These are phyloP conservation scores for Calendula officinalis DNA, from an alignment of 129 eudicot genomes.

Conservation along the genomic window DNA sequence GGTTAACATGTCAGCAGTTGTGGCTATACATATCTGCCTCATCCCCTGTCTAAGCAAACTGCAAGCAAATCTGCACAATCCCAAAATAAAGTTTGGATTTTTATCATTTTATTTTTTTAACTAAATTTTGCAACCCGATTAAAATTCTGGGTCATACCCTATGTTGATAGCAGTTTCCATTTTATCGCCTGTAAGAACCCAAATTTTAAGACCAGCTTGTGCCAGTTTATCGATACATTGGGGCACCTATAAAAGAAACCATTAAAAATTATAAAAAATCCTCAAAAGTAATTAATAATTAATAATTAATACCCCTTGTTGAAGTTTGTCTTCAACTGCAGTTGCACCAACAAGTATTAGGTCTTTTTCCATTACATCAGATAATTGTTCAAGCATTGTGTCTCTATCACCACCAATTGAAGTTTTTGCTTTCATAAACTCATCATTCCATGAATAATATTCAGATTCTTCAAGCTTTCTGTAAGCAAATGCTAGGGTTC, in stretches of 20 bases:
- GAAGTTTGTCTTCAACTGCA: slow-evolving; percentile 92
- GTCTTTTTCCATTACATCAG: slow-evolving; percentile 78
- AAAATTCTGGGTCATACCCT: slow-evolving; percentile 48
- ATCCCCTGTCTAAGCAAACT: slow-evolving; percentile 95
- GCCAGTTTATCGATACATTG: slow-evolving; percentile 95
- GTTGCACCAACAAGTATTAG: slow-evolving; percentile 91
- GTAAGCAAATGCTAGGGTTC: slow-evolving; percentile 88
- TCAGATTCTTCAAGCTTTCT: slow-evolving; percentile 66
- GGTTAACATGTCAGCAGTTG: slow-evolving; percentile 41
- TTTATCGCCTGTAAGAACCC: slow-evolving; percentile 98
- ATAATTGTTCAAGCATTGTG: slow-evolving; percentile 57
- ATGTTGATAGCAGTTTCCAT: slow-evolving; percentile 98
- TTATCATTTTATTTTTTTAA: background rate
- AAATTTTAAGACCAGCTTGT: slow-evolving; percentile 90
- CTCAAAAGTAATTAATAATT: background rate
- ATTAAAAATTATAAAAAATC: background rate
- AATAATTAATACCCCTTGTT: slow-evolving; percentile 61
- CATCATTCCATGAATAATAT: slow-evolving; percentile 72
- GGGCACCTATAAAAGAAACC: slow-evolving; percentile 59
- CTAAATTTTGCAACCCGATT: background rate
- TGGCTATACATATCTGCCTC: slow-evolving; percentile 76
- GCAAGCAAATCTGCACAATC: slow-evolving; percentile 68
- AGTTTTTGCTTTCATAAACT: slow-evolving; percentile 75
- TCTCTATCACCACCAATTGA: slow-evolving; percentile 80
- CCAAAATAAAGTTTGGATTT: background rate